These are phyloP conservation scores for Vitis labrusca DNA, from an alignment of 164 flowering plant genomes.

Conservation along the genomic window DNA sequence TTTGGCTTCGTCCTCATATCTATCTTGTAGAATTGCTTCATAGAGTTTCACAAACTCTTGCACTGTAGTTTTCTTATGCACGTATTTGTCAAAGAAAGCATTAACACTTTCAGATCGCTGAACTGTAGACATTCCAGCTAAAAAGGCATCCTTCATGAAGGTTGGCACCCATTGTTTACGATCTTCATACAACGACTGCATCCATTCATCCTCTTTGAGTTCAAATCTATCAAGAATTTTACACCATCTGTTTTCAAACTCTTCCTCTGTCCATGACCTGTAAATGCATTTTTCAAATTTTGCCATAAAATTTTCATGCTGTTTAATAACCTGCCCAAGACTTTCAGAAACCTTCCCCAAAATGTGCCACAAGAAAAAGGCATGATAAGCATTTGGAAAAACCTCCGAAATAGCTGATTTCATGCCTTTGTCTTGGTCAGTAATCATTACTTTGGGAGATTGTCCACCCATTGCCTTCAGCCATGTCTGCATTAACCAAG, in stretches of 20 bases:
- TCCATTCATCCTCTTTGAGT: slow-evolving; percentile 33
- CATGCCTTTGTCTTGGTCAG: slow-evolving; percentile 30
- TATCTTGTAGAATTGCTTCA: slow-evolving; percentile 35
- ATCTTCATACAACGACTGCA: slow-evolving; percentile 29
- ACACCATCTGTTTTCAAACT: slow-evolving; percentile 38
- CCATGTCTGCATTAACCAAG: slow-evolving; percentile 44
- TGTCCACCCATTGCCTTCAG: slow-evolving; percentile 36
- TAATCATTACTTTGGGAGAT: slow-evolving; percentile 32
- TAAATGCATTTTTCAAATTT: slow-evolving; percentile 39
- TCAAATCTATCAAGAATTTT: slow-evolving; percentile 34
- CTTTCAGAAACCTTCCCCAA: slow-evolving; percentile 35
- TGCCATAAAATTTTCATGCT: slow-evolving; percentile 30
- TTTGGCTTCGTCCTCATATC: slow-evolving; percentile 44
- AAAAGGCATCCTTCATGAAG: slow-evolving; percentile 25
- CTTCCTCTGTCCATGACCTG: slow-evolving; percentile 35
- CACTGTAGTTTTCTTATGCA: slow-evolving; percentile 36
- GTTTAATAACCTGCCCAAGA: slow-evolving; percentile 29
- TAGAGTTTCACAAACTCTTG: slow-evolving; percentile 34
- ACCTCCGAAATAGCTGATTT: slow-evolving; percentile 30
- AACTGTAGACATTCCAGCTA: slow-evolving; percentile 33
- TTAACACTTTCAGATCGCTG: slow-evolving; percentile 39
- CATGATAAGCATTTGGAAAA: slow-evolving; percentile 31
- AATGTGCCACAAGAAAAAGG: slow-evolving; percentile 30
- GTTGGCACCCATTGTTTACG: slow-evolving; percentile 30
- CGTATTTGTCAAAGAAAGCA: slow-evolving; percentile 32